Percentiles rank a stretch among this genome's conserved stretches.
phyloP scores from a whole-genome alignment of 306 rosid species.

The Castanea mollissima region DNA sequence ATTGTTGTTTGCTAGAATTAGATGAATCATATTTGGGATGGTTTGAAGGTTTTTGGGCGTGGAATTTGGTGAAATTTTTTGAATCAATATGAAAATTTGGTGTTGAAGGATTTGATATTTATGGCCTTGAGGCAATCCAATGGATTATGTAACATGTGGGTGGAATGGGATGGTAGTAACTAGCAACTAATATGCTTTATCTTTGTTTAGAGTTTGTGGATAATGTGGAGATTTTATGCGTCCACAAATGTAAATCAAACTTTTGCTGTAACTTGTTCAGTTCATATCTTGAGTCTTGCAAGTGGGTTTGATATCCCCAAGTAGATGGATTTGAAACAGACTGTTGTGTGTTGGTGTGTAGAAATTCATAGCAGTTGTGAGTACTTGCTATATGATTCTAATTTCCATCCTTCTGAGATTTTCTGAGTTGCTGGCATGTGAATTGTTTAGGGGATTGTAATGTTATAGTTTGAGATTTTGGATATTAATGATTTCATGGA shows the following conservation, averaged over 20 bases:
- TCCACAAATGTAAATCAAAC: neutral
- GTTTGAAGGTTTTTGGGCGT: neutral
- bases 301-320: neutral
- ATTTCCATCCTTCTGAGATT: neutral
- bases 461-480: neutral
- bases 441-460: neutral
- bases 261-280: neutral
- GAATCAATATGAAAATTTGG: neutral
- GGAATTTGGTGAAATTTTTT: neutral
- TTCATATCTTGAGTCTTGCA: neutral
- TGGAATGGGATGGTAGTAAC: neutral
- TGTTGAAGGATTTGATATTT: neutral
- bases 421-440: neutral
- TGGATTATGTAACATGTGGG: neutral
- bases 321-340: neutral
- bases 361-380: neutral
- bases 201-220: neutral
- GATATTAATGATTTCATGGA: neutral
- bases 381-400: neutral
- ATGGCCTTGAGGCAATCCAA: neutral
- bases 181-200: neutral
- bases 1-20: too few species aligned
- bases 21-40: neutral
- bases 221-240: too few species aligned
- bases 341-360: neutral